Evolutionary conservation across 805 yeast genomes (phyloP), one percentile per base, ranked within the genome.

Genomic region (Suhomyces vadensis): DNA sequence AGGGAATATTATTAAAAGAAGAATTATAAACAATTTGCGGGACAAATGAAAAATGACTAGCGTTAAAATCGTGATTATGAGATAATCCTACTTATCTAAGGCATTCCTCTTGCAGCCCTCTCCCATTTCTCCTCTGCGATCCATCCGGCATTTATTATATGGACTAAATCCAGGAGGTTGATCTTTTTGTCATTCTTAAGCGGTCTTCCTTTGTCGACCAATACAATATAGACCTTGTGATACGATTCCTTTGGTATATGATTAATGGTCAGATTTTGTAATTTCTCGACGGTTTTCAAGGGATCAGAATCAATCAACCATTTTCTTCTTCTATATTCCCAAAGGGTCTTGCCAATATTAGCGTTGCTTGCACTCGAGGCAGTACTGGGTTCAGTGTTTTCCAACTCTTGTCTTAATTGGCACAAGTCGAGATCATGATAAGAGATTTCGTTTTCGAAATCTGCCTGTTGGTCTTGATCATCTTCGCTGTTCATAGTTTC

Each of bases 71-170:
- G 33, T 29, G 16, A 29, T 16, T 16, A 6, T 29, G 16, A 29
- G 20, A 29, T 29, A 14, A 8, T 8, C 19, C n/a, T n/a, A n/a
- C n/a, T n/a, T n/a, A 29, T 16, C 37, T 48, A 65, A 4, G 73
- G 58, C 40, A 69, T 51, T 1, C 75, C 75, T 24, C 55, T 57
- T 4, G 74, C 73, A 3, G 77, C 77, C 27, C 74, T 65, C 46
- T 78, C 84, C 92, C 94, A 91, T 52, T 81, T 79, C 40, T 83
- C 88, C 17, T 81, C 81, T 47, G 81, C 83, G 11, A 77, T 74
- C 98, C 98, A 91, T 14, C 97, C 97, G 3, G 85, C 79, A 55
- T 87, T 82, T 33, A 91, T 76, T 19, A 91, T 78, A 51, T 77
- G 76, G 41, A 89, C 60, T 33, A 86, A 80, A 60, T 89, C 96